phyloP scores from a whole-genome alignment of 83 land plant genomes.

The Larix sibirica region DNA sequence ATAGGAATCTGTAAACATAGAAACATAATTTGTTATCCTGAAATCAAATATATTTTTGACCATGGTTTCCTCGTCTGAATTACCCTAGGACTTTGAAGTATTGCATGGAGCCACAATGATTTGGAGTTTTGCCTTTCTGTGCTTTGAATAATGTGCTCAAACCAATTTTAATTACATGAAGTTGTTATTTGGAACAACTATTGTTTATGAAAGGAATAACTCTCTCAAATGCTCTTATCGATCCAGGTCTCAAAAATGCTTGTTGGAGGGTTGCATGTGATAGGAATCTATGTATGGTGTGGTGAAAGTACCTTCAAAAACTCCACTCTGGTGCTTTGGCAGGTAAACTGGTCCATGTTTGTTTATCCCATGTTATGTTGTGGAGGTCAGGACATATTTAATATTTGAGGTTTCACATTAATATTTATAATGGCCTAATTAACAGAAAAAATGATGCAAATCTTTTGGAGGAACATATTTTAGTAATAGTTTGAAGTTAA shows the following conservation, averaged over 20 bases:
- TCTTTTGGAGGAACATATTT: not conserved
- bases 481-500: not conserved
- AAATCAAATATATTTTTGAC: not conserved
- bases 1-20: no score
- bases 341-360: slow-evolving; percentile 28
- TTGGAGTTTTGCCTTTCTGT: not conserved
- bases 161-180: not conserved
- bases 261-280: slow-evolving; percentile 56
- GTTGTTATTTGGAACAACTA: not conserved
- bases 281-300: slow-evolving; percentile 67
- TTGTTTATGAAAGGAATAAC: not conserved
- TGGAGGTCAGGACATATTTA: not conserved
- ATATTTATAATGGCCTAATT: not conserved
- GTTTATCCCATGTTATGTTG: not conserved
- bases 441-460: not conserved
- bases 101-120: not conserved
- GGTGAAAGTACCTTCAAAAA: slow-evolving; percentile 45
- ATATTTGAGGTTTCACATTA: not conserved
- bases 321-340: slow-evolving; percentile 48
- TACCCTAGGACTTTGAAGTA: not conserved
- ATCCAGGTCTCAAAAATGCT: slow-evolving; percentile 67
- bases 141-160: not conserved
- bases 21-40: no score
- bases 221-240: not conserved
- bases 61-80: not conserved